Evolutionary conservation across 805 yeast species (phyloP), one percentile per base, ranked within the genome.

Genomic region (Teunomyces funiuensis): DNA sequence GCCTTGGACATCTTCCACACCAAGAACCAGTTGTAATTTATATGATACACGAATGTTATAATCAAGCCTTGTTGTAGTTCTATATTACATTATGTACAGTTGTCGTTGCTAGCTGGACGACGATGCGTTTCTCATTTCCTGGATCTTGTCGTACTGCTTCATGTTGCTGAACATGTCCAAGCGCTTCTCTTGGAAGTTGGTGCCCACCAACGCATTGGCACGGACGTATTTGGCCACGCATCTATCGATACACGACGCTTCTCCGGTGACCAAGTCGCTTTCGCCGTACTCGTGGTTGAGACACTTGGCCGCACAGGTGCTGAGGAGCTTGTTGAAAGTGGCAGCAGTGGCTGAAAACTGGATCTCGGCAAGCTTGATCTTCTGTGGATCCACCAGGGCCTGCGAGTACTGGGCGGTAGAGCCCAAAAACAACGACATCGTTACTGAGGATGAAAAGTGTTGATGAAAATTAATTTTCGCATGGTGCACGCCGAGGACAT

Each of bases 1-100:
- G 95, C 95, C 61, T 78, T 93, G 68, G 76, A 71, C 39, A 76
- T 87, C 66, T 93, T 93, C 96, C 89, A 83, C 78, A 77, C 95
- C 58, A 73, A 77, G 64, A 70, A 69, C 68, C 81, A 77, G 67
- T 65, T 83, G 54, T 79, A 75, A 54, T 40, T 42, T 47, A 44
- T 44, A 16, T 8, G 22, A 36, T 36, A 14, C 14, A 22, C 13
- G 22, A 19, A 33, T 31, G 13, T 23, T 39, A 28, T 28, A 28
- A 28, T 23, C 20, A 28, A n/a, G n/a, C n/a, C n/a, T n/a, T n/a
- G n/a, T n/a, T n/a, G n/a, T n/a, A n/a, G n/a, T n/a, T n/a, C n/a
- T n/a, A n/a, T n/a, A n/a, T n/a, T n/a, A n/a, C n/a, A n/a, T n/a
- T n/a, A n/a, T n/a, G n/a, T n/a, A n/a, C n/a, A n/a, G n/a, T n/a